These are phyloP conservation scores for Talaromyces atroroseus DNA, from an alignment of 2,329 filamentous ascomycete species.

Conservation along the genomic window DNA sequence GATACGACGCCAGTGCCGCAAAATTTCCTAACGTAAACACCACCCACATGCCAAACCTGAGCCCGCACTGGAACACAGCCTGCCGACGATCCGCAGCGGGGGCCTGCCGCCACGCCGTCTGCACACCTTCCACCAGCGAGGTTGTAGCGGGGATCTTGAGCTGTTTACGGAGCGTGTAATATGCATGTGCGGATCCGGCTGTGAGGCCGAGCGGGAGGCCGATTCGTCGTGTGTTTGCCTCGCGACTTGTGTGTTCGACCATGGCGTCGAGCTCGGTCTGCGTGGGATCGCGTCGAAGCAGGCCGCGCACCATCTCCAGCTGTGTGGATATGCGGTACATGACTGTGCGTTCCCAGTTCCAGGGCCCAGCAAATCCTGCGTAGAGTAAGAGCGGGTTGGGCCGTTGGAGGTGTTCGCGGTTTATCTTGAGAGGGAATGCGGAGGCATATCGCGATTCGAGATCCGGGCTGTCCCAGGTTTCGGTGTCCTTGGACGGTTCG, in stretches of 20 bases:
- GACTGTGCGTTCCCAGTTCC: constrained; percentile 9
- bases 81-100: background rate
- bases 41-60: constrained; percentile 6
- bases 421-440: constrained; percentile 8
- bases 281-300: constrained; percentile 8
- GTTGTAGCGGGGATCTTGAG: background rate
- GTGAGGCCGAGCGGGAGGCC: constrained; percentile 6
- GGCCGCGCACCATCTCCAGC: background rate
- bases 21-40: constrained; percentile 6
- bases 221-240: constrained; percentile 4
- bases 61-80: background rate
- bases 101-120: background rate
- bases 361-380: background rate
- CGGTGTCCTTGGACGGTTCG: constrained; percentile 5
- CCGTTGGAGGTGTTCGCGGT: constrained; percentile 7
- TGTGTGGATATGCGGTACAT: constrained; percentile 3
- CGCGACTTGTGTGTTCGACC: constrained; percentile 11
- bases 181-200: constrained; percentile 2
- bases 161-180: constrained; percentile 1
- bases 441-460: constrained; percentile 9
- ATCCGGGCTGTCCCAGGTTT: constrained; percentile 12
- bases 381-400: constrained; percentile 9
- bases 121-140: background rate
- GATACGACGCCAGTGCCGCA: background rate
- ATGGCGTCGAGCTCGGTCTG: constrained; percentile 10